Evolutionary conservation across 1,139 yeast species (phyloP), one percentile per base, ranked within the genome.

Genomic region (Ogataea hybrid): DNA sequence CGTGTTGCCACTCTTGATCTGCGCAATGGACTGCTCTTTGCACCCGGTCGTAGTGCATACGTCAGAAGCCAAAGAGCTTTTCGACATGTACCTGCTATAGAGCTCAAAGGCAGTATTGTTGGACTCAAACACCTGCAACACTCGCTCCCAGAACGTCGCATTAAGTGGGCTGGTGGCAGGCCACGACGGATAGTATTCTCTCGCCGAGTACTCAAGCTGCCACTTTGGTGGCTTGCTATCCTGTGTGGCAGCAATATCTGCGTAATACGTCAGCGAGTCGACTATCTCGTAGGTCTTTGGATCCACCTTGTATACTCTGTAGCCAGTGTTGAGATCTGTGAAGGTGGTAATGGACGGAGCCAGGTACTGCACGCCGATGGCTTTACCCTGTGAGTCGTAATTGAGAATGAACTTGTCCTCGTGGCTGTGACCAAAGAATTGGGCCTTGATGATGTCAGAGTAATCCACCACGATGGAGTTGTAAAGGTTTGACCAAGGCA

Each of bases 401-500:
- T 32, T 32, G 14, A 32, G 11, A 14, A 21, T 21, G 3, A 32
- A 32, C 12, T 32, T 32, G 27, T 32, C 35, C 27, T 32, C 35
- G 22, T 32, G 35, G 14, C 35, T 32, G 27, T 32, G 35, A 7
- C 35, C 35, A 12, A 20, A 32, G 17, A 32, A 32, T 15, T 32
- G 35, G 15, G 25, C 35, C 17, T 32, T 32, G 35, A 32, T 32
- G 35, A 32, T 32, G n/a, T 32, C 35, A 4, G 35, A 32, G 12
- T 32, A 32, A 2, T 32, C 35, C 17, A 11, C 16, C 12, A 32
- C 27, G 20, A 32, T 32, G 12, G 12, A 11, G 17, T 32, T 32
- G 28, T 20, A 32, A n/a, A 32, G 35, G 17, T 32, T 32, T n/a
- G 35, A 32, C 35, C 35, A 32, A 5, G 35, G 35, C 11, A 32